Percentiles rank a stretch among this genome's conserved stretches.
These are phyloP conservation scores for Suillus variegatus DNA, from an alignment of 768 basidiomycete genomes.

Conservation along the genomic window DNA sequence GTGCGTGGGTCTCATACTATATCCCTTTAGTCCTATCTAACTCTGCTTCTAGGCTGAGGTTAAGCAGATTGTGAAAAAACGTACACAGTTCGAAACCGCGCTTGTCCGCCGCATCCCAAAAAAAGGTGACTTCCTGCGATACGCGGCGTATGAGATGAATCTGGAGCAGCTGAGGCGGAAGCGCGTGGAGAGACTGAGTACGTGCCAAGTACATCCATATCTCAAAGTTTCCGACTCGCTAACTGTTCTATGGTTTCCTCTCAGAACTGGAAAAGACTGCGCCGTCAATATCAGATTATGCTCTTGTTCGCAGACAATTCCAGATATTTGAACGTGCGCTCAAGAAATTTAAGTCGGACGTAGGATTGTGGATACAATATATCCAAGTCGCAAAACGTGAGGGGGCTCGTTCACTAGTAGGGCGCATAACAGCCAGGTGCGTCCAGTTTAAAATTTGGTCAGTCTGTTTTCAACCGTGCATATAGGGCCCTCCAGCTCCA, in stretches of 20 bases:
- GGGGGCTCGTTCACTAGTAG: slow-evolving; percentile 76
- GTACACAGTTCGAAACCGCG: slow-evolving; percentile 81
- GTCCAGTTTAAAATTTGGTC: slow-evolving; percentile 20
- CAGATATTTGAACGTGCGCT: slow-evolving; percentile 91
- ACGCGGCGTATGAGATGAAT: slow-evolving; percentile 90
- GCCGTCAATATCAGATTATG: slow-evolving; percentile 78
- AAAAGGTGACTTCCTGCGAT: slow-evolving; percentile 87
- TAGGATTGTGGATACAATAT: slow-evolving; percentile 88
- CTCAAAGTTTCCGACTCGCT: too few relatives aligned
- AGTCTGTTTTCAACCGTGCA: not conserved
- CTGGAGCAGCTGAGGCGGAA: slow-evolving; percentile 81
- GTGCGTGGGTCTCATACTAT: slow-evolving; percentile 40
- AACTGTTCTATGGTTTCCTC: slow-evolving; percentile 1
- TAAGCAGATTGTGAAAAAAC: slow-evolving; percentile 80
- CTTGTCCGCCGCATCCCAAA: slow-evolving; percentile 82
- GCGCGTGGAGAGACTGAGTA: slow-evolving; percentile 71
- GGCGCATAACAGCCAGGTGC: slow-evolving; percentile 80
- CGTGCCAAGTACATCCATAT: slow-evolving; percentile 25
- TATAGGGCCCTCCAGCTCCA: slow-evolving; percentile 84
- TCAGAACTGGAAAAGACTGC: slow-evolving; percentile 36
- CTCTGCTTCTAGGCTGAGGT: slow-evolving; percentile 60
- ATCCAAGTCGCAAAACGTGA: slow-evolving; percentile 82
- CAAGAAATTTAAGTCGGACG: slow-evolving; percentile 84
- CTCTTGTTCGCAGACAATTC: slow-evolving; percentile 81
- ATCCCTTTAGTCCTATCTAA: slow-evolving; percentile 3